Evolutionary conservation across 2,329 filamentous ascomycete species (phyloP), one percentile per base, ranked within the genome.

Genomic region (Venturia oleaginea): DNA sequence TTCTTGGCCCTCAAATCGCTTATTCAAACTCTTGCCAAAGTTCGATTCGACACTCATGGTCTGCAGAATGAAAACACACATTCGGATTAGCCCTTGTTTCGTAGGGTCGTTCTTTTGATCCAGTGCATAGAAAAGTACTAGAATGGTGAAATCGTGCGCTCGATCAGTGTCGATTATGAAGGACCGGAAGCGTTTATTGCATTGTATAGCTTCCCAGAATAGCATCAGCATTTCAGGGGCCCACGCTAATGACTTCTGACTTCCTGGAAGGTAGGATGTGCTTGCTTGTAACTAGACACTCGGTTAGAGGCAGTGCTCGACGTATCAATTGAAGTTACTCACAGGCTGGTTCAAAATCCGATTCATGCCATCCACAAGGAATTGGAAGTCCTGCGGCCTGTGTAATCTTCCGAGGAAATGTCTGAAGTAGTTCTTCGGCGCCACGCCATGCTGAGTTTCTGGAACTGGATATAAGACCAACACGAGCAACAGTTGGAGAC

Each of bases 61-160:
- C 76, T 99, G 94, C 48, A 99, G 78, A 54, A 97, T 83, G 74
- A 99, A 97, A n/a, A 95, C 88, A 75, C 94, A 97, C 92, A 97
- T 97, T 64, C 94, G 85, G 32, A 97, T 91, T 1, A 97, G 83
- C 0, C 94, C 94, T 75, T 97, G 92, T 74, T 93, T 95, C 1
- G 92, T 86, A 24, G 89, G 80, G 71, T 97, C 93, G 51, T 86
- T 84, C 72, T 91, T 92, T 75, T 94, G 89, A 73, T 96, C 92
- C 59, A 96, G 85, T 4, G 92, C 91, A 73, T 97, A 97, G 77
- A 95, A 99, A 3, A 97, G 79, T 48, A 95, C 86, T 24, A 97
- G 80, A 15, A 97, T 85, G 62, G 97, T 83, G 75, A 97, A 97
- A 73, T 99, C 94, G 71, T 97, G 91, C 0, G 90, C 91, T 63